phyloP scores from a whole-genome alignment of 257 asterid species.

The Solanum lycopersicoides region DNA sequence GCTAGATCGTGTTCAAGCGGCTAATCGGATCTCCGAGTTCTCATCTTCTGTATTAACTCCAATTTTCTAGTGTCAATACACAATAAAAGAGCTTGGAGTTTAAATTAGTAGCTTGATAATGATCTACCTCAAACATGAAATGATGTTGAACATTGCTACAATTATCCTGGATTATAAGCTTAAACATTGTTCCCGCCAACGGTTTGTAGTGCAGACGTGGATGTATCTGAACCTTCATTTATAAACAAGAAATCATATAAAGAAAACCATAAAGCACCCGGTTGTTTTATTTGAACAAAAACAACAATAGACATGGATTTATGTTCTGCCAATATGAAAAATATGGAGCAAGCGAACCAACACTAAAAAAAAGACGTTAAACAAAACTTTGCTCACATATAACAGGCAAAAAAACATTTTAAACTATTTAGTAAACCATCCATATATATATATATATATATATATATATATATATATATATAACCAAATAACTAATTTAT shows the following conservation, averaged over 20 bases:
- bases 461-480: no score
- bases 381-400: background rate
- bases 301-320: constrained; percentile 64
- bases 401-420: no score
- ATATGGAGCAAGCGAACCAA: constrained; percentile 61
- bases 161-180: constrained; percentile 61
- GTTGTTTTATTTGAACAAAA: constrained; percentile 61
- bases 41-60: constrained; percentile 27
- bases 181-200: constrained; percentile 41
- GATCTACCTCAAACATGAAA: constrained; percentile 11
- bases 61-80: no score
- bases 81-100: constrained; percentile 8
- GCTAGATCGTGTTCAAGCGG: constrained; percentile 70
- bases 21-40: constrained; percentile 41
- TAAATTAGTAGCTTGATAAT: constrained; percentile 55
- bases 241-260: background rate
- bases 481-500: constrained; percentile 22
- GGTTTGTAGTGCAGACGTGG: constrained; percentile 41
- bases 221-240: constrained; percentile 51
- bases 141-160: constrained; percentile 26
- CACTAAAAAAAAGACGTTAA: background rate
- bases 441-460: no score
- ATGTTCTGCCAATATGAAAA: constrained; percentile 20
- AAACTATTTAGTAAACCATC: no score
- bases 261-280: constrained; percentile 46